These are phyloP conservation scores for Cladorrhinum sp. DNA, from an alignment of 2,329 filamentous ascomycete species.

Conservation along the genomic window DNA sequence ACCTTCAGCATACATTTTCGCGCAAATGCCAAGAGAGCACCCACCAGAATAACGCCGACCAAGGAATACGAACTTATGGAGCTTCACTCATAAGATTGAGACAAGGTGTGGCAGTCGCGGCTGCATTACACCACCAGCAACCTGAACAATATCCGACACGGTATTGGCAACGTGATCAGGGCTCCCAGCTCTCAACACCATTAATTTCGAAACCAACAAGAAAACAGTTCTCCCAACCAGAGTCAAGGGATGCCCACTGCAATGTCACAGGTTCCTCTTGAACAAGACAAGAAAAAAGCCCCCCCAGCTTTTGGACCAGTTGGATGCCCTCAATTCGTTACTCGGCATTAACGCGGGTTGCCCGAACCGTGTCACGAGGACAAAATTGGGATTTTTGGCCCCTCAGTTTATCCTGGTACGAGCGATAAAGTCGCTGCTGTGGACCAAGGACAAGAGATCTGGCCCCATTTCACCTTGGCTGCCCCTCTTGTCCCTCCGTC, in stretches of 20 bases:
- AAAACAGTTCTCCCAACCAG: background rate
- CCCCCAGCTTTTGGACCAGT: conserved; percentile 6
- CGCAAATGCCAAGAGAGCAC: conserved; percentile 4
- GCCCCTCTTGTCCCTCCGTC: conserved; percentile 7
- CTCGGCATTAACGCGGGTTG: conserved; percentile 21
- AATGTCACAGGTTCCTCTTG: background rate
- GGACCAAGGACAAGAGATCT: conserved; percentile 14
- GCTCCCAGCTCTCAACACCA: background rate
- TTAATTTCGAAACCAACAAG: background rate
- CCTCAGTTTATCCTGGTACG: conserved; percentile 7
- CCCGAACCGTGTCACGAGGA: conserved; percentile 26
- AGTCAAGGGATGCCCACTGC: background rate
- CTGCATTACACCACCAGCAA: background rate
- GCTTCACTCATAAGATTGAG: background rate
- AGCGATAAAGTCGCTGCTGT: conserved; percentile 19
- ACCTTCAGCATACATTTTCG: conserved; percentile 1
- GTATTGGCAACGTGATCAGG: background rate
- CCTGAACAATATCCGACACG: background rate
- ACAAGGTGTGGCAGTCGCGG: background rate
- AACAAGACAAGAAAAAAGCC: background rate
- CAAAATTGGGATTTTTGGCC: conserved; percentile 18
- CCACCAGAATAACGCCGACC: conserved; percentile 1
- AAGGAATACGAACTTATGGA: conserved; percentile 6
- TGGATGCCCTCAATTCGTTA: conserved; percentile 9
- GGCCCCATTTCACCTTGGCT: conserved; percentile 10